Conservation (phyloP, 2,329 filamentous ascomycete genomes). For the Thielaviopsis punctulata region DNA sequence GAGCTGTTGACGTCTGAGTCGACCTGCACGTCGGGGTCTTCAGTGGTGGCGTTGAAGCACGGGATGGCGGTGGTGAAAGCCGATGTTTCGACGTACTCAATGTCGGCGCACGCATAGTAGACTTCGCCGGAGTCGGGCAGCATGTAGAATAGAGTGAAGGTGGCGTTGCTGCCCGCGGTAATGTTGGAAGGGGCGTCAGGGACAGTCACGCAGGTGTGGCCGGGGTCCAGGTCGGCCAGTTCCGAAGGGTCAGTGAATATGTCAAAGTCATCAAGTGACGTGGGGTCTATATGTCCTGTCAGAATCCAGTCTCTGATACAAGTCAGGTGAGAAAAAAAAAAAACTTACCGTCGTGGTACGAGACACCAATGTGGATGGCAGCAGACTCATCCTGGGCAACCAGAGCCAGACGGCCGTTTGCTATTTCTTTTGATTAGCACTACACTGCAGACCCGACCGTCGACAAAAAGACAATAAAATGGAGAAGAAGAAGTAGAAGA, state of each 20-base stretch:
- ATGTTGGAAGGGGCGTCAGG: slow-evolving; percentile 20
- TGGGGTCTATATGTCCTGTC: slow-evolving; percentile 19
- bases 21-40: slow-evolving; percentile 15
- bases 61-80: slow-evolving; percentile 20
- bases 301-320: no score
- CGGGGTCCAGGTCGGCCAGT: slow-evolving; percentile 24
- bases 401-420: slow-evolving; percentile 35
- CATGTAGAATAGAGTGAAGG: slow-evolving; percentile 30
- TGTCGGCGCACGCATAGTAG: slow-evolving; percentile 33
- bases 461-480: no score
- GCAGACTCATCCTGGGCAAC: slow-evolving; percentile 40
- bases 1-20: slow-evolving; percentile 13
- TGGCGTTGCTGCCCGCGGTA: slow-evolving; percentile 27
- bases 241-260: slow-evolving; percentile 21
- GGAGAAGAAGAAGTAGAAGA: no score
- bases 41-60: slow-evolving; percentile 28
- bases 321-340: not conserved
- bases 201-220: slow-evolving; percentile 28
- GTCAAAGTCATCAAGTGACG: slow-evolving; percentile 23
- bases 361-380: slow-evolving; percentile 34
- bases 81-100: slow-evolving; percentile 23
- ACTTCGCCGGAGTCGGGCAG: slow-evolving; percentile 26
- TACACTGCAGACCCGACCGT: not conserved
- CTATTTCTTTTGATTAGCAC: slow-evolving; percentile 19
- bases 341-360: slow-evolving; percentile 30